Conservation (phyloP, 208 protist genomes). For the Acanthamoeba pearcei region DNA sequence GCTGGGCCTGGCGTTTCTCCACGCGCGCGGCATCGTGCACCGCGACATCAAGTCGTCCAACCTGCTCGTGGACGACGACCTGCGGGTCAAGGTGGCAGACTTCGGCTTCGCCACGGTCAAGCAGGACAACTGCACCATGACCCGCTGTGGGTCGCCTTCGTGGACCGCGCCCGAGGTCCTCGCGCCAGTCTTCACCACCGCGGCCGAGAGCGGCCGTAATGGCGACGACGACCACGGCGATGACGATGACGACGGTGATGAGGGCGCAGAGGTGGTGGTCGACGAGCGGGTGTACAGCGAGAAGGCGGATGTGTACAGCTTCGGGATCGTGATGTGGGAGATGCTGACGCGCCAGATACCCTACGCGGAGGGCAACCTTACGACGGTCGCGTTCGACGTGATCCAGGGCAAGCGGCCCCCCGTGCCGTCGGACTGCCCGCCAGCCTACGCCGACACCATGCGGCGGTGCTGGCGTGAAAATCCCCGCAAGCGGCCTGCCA, state of each 20-base stretch:
- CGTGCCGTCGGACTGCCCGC: slow-evolving; percentile 24
- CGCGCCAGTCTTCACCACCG: too few species aligned
- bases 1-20: slow-evolving; percentile 42
- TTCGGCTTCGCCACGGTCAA: slow-evolving; percentile 72
- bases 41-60: slow-evolving; percentile 73
- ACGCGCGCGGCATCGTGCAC: slow-evolving; percentile 48
- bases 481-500: not conserved
- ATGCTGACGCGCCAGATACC: slow-evolving; percentile 51
- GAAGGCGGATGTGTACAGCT: slow-evolving; percentile 63
- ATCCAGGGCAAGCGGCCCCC: slow-evolving; percentile 21
- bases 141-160: slow-evolving; percentile 50
- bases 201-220: too few species aligned
- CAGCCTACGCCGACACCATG: slow-evolving; percentile 17
- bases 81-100: slow-evolving; percentile 55
- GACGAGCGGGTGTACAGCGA: too few species aligned
- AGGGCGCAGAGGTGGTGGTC: too few species aligned
- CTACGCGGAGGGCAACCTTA: slow-evolving; percentile 18
- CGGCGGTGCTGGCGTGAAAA: not conserved
- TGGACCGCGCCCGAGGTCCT: not conserved
- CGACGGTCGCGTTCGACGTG: slow-evolving; percentile 42
- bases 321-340: slow-evolving; percentile 73
- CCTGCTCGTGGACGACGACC: slow-evolving; percentile 29
- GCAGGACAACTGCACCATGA: slow-evolving; percentile 70
- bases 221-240: too few species aligned
- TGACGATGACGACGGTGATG: too few species aligned